phyloP scores from a whole-genome alignment of 1,139 yeast species.

The Geotrichum australiense region DNA sequence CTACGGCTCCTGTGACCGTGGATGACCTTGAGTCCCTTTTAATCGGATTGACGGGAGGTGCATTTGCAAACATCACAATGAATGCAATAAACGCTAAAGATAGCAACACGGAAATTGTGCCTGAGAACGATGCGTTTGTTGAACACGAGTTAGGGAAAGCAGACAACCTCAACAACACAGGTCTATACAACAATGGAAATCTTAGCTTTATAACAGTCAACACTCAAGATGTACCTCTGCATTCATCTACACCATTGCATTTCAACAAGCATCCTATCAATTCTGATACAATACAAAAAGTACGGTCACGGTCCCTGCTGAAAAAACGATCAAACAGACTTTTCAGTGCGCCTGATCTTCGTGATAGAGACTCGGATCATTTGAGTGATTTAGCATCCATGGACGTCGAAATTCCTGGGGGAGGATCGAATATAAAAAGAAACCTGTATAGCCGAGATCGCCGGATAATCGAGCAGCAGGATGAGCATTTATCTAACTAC shows the following conservation, averaged over 20 bases:
- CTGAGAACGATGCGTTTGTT: too few species aligned
- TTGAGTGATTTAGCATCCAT: too few species aligned
- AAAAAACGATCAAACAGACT: background rate
- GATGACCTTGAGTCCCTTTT: conserved; percentile 11
- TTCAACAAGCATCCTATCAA: conserved; percentile 1
- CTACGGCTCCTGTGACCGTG: conserved; percentile 5
- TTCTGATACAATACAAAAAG: background rate
- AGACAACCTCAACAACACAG: too few species aligned
- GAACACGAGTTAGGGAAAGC: too few species aligned
- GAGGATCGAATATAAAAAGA: too few species aligned
- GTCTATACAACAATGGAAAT: conserved; percentile 3
- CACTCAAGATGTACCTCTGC: conserved; percentile 7
- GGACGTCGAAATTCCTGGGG: too few species aligned
- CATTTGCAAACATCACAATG: conserved; percentile 2
- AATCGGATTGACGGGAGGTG: conserved; percentile 8
- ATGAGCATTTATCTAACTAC: conserved; percentile 18
- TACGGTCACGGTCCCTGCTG: conserved; percentile 2
- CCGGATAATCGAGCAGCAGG: conserved; percentile 17
- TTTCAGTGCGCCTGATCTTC: conserved; percentile 2
- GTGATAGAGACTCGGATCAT: too few species aligned
- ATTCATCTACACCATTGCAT: conserved; percentile 15
- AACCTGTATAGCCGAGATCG: conserved; percentile 9
- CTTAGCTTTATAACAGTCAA: conserved; percentile 2
- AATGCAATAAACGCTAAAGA: too few species aligned
- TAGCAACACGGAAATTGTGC: too few species aligned